Evolutionary conservation across 768 basidiomycete species (phyloP).

Genomic region (Tremella mesenterica): DNA sequence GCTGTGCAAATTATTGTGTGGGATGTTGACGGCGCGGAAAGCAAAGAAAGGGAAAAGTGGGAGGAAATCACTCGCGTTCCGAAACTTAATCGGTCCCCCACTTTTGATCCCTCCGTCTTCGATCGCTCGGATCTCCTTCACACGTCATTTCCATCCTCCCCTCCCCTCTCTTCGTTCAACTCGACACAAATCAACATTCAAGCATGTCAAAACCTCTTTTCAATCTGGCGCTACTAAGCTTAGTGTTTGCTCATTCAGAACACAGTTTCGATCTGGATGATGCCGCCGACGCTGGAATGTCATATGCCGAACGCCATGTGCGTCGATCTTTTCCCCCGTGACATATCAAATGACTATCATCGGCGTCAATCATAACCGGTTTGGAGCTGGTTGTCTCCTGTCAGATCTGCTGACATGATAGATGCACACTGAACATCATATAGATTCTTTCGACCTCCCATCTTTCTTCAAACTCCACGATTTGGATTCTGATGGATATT

Average conservation of each 20-base stretch:
- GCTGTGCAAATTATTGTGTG: neutral
- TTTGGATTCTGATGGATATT: constrained; percentile 71
- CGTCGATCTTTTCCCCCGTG: constrained; percentile 42
- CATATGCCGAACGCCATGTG: constrained; percentile 88
- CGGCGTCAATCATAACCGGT: neutral
- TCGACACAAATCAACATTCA: no score
- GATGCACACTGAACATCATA: constrained; percentile 43
- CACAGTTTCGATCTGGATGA: constrained; percentile 51
- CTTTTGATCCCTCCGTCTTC: neutral
- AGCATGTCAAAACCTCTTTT: no score
- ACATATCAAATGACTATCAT: neutral
- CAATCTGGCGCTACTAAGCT: neutral
- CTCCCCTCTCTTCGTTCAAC: no score
- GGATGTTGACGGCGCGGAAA: constrained; percentile 11
- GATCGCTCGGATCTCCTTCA: no score
- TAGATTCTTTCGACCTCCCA: constrained; percentile 58
- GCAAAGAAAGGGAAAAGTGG: neutral
- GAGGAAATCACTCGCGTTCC: constrained; percentile 11
- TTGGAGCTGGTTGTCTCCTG: neutral
- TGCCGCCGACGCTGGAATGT: constrained; percentile 58
- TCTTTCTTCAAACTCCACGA: constrained; percentile 97
- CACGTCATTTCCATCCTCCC: no score
- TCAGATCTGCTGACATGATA: constrained; percentile 3
- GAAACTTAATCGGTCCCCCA: neutral
- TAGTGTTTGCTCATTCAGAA: constrained; percentile 53